phyloP scores from a whole-genome alignment of 331 rosid species.

The Malus hybrid region DNA sequence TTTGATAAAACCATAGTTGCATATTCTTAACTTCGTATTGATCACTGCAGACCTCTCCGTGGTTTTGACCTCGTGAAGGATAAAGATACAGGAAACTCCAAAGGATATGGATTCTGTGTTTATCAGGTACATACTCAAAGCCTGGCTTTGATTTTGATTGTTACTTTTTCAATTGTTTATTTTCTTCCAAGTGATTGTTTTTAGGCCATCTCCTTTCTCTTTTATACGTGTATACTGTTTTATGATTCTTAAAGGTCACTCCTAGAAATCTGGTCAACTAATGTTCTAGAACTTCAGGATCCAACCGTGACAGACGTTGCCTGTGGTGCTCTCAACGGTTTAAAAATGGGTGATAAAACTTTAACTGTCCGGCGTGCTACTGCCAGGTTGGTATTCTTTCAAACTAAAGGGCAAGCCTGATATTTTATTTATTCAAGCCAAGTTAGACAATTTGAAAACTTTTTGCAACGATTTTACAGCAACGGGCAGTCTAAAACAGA shows the following conservation, averaged over 20 bases:
- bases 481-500: conserved; percentile 68
- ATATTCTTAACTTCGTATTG: conserved; percentile 13
- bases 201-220: background rate
- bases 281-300: conserved; percentile 46
- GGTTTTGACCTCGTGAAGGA: conserved; percentile 74
- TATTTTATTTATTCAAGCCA: background rate
- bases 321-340: conserved; percentile 72
- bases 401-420: background rate
- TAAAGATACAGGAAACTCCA: conserved; percentile 78
- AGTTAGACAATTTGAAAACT: background rate
- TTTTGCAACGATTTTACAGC: conserved; percentile 19
- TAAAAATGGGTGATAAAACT: conserved; percentile 89
- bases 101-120: conserved; percentile 80
- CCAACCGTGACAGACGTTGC: conserved; percentile 76
- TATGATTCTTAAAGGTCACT: conserved; percentile 3
- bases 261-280: background rate
- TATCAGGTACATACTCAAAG: conserved; percentile 49
- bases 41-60: conserved; percentile 54
- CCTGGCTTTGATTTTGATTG: conserved; percentile 3
- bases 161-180: conserved; percentile 6
- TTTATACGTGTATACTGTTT: background rate
- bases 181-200: background rate
- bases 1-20: background rate
- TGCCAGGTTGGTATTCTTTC: conserved; percentile 42
- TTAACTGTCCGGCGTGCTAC: conserved; percentile 80